Percentiles rank a stretch among this genome's conserved stretches.
These are phyloP conservation scores for Fusarium sp. DNA, from an alignment of 2,329 filamentous ascomycete species.

Conservation along the genomic window DNA sequence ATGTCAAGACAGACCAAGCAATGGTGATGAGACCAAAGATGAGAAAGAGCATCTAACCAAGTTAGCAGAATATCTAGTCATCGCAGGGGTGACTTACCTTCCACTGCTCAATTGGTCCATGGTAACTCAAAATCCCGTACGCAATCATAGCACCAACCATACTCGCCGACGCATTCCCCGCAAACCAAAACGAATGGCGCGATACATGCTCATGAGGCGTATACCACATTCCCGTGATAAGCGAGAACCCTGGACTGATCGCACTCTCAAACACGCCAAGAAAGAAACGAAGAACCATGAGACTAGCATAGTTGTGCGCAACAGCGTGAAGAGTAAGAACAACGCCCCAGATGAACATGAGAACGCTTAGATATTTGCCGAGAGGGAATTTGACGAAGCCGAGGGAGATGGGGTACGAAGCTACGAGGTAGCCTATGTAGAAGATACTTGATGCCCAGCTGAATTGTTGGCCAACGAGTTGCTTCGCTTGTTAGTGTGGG, in stretches of 20 bases:
- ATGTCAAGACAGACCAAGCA: background rate
- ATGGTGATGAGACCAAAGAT: slow-evolving; percentile 11
- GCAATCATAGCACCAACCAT: slow-evolving; percentile 16
- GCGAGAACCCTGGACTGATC: slow-evolving; percentile 1
- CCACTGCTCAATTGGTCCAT: slow-evolving; percentile 1
- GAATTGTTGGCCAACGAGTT: slow-evolving; percentile 8
- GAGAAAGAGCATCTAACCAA: background rate
- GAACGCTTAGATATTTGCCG: slow-evolving; percentile 4
- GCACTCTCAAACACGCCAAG: slow-evolving; percentile 12
- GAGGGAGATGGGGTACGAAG: slow-evolving; percentile 9
- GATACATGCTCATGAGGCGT: slow-evolving; percentile 6
- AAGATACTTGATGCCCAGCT: slow-evolving; percentile 14
- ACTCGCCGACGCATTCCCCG: slow-evolving; percentile 8
- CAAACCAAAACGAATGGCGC: slow-evolving; percentile 13
- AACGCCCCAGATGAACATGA: slow-evolving; percentile 14
- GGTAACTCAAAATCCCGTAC: background rate
- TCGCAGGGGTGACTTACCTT: background rate
- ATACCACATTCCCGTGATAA: slow-evolving; percentile 18
- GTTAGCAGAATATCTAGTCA: background rate
- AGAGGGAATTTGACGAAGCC: slow-evolving; percentile 20
- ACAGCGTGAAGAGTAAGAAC: background rate
- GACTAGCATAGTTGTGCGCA: slow-evolving; percentile 1
- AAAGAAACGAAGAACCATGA: slow-evolving; percentile 1
- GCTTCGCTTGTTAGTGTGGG: background rate
- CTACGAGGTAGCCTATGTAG: slow-evolving; percentile 18